Evolutionary conservation across 2,329 filamentous ascomycete species (phyloP).

Genomic region (Onygenales sp.): DNA sequence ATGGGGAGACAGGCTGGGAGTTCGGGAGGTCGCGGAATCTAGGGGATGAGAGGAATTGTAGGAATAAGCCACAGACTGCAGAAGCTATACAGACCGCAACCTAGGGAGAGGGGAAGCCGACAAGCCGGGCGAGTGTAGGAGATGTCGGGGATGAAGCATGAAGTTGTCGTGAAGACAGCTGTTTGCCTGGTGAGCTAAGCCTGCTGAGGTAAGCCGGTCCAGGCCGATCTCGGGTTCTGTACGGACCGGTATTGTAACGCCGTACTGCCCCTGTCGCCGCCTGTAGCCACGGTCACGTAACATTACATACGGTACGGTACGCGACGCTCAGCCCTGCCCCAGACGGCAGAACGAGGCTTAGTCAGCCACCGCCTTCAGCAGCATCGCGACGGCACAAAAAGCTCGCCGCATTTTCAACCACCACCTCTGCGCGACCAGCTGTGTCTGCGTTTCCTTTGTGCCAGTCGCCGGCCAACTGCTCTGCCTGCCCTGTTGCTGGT

Average conservation of each 20-base stretch:
- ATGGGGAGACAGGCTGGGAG: background rate
- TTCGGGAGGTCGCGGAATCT: background rate
- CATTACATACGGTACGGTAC: background rate
- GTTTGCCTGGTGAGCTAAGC: too few relatives aligned
- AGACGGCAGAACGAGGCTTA: background rate
- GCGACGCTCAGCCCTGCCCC: background rate
- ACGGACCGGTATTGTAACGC: background rate
- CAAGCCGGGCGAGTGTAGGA: too few relatives aligned
- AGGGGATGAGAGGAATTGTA: background rate
- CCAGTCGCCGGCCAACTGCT: background rate
- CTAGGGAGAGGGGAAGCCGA: too few relatives aligned
- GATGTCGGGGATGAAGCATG: too few relatives aligned
- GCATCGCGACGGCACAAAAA: background rate
- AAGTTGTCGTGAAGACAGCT: too few relatives aligned
- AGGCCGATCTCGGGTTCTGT: background rate
- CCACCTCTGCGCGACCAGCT: background rate
- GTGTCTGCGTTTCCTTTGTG: background rate
- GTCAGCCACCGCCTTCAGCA: background rate
- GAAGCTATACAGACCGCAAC: background rate
- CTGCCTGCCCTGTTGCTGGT: background rate
- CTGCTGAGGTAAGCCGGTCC: background rate
- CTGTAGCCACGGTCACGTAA: background rate
- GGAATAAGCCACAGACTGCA: background rate
- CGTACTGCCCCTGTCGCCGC: background rate
- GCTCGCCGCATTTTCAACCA: background rate